Evolutionary conservation across 2,329 filamentous ascomycete genomes (phyloP).

Genomic region (Nothophoma quercina): DNA sequence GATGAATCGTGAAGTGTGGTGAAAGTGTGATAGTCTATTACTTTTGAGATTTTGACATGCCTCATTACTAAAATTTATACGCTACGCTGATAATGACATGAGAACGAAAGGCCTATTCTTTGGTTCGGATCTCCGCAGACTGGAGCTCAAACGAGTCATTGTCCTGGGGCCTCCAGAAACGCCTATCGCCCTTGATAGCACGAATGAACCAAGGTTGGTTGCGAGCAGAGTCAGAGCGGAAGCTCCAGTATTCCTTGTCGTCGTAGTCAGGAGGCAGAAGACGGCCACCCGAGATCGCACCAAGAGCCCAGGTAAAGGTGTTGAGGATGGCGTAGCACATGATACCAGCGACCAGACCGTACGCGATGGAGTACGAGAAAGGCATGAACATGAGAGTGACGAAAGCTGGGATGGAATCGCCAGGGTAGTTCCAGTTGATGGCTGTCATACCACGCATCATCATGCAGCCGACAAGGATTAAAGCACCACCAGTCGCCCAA

Average conservation of each 20-base stretch:
- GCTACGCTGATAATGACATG: not conserved
- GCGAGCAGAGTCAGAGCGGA: conserved; percentile 31
- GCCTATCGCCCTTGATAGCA: conserved; percentile 31
- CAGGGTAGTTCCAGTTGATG: conserved; percentile 85
- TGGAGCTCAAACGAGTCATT: conserved; percentile 34
- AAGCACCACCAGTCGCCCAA: conserved; percentile 88
- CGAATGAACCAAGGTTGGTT: conserved; percentile 39
- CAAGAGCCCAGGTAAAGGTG: conserved; percentile 62
- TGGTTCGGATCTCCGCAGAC: conserved; percentile 21
- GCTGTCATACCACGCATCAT: conserved; percentile 81
- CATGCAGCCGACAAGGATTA: conserved; percentile 83
- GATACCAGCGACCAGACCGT: conserved; percentile 84
- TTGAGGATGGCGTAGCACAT: conserved; percentile 80
- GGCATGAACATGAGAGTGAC: conserved; percentile 86
- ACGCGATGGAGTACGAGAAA: conserved; percentile 87
- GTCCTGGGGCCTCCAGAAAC: conserved; percentile 31
- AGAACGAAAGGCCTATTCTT: conserved; percentile 9
- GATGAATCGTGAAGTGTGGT: not conserved
- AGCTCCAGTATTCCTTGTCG: conserved; percentile 41
- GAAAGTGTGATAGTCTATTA: not conserved
- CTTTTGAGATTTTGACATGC: not conserved
- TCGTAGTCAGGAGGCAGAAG: conserved; percentile 37
- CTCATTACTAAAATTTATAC: conserved; percentile 2
- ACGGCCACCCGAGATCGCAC: conserved; percentile 23
- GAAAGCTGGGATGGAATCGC: conserved; percentile 84